Evolutionary conservation across 139 green algal genomes (phyloP).

Genomic region (Nannochloris sp.): DNA sequence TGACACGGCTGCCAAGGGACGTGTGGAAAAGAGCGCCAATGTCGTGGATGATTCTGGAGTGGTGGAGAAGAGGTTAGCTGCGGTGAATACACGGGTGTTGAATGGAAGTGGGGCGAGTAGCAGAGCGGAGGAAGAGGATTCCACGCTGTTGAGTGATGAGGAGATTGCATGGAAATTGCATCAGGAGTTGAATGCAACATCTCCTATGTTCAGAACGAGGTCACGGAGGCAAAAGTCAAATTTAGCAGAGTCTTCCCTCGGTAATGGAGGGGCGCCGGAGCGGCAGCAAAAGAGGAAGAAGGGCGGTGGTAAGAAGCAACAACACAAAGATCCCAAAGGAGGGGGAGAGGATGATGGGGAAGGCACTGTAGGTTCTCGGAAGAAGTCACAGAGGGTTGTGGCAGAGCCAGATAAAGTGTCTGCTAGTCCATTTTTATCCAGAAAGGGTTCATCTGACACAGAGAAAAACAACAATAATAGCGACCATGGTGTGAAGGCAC

Average conservation of each 20-base stretch:
- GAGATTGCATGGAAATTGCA: slow-evolving; percentile 56
- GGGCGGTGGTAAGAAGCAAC: neutral
- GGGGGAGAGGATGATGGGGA: neutral
- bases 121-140: neutral
- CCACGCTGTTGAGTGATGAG: slow-evolving; percentile 30
- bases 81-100: no score
- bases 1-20: no score
- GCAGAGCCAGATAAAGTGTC: neutral
- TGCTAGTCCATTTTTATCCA: neutral
- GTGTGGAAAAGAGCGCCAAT: no score
- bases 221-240: slow-evolving; percentile 1
- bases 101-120: no score
- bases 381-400: neutral
- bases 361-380: neutral
- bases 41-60: no score
- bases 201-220: slow-evolving; percentile 20
- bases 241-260: neutral
- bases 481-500: no score
- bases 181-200: slow-evolving; percentile 27
- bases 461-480: neutral
- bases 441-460: neutral
- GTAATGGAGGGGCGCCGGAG: neutral
- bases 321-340: neutral
- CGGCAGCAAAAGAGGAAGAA: neutral
- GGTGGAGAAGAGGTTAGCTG: no score